Conservation (phyloP, 331 rosid species). For the Acacia concinna region DNA sequence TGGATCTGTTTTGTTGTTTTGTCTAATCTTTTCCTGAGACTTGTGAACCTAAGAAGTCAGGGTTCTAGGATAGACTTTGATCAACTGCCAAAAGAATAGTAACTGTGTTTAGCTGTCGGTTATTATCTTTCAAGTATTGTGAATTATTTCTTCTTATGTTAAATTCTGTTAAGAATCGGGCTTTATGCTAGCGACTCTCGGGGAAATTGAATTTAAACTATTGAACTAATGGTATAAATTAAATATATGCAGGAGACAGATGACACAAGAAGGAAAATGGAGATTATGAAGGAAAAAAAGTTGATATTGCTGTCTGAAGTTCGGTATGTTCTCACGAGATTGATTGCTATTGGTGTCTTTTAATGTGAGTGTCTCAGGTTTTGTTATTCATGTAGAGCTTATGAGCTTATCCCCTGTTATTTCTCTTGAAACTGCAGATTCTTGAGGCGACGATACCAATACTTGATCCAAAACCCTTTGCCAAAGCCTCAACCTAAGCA, state of each 20-base stretch:
- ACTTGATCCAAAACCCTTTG: slow-evolving; percentile 53
- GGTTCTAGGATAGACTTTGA: neutral
- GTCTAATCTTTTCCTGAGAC: neutral
- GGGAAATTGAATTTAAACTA: neutral
- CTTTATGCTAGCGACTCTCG: neutral
- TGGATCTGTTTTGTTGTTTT: slow-evolving; percentile 4
- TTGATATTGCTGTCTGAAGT: slow-evolving; percentile 68
- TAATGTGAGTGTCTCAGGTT: neutral
- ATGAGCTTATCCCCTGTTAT: slow-evolving; percentile 11
- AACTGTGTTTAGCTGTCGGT: neutral
- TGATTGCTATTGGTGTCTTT: neutral
- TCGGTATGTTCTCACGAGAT: slow-evolving; percentile 45
- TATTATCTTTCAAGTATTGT: slow-evolving; percentile 9
- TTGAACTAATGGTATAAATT: slow-evolving; percentile 18
- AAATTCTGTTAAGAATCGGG: neutral
- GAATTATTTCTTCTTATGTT: neutral
- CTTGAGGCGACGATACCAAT: slow-evolving; percentile 64
- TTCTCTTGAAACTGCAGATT: slow-evolving; percentile 55
- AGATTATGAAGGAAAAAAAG: slow-evolving; percentile 57
- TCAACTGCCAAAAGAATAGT: neutral
- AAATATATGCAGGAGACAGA: slow-evolving; percentile 67
- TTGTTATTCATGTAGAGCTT: neutral
- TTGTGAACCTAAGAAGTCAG: neutral
- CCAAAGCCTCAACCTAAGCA: slow-evolving; percentile 49
- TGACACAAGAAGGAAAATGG: slow-evolving; percentile 57